These are phyloP conservation scores for Boletus sp. DNA, from an alignment of 768 basidiomycete genomes.

Conservation along the genomic window DNA sequence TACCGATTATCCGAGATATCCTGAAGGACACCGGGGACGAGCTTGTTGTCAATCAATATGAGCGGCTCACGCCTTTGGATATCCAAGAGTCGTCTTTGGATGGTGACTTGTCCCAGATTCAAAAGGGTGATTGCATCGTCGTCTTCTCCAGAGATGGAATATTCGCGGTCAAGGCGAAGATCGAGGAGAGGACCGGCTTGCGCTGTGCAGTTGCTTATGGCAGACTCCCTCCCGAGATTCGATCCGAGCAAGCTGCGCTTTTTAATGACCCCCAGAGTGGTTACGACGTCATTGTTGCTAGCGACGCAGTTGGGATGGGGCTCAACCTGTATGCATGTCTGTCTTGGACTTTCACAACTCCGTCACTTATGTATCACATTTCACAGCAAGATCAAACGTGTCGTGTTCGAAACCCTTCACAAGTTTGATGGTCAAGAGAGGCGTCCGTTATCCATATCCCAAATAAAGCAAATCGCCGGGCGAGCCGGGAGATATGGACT, in stretches of 20 bases:
- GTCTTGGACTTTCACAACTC: neutral
- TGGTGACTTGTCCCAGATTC: constrained; percentile 57
- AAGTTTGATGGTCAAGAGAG: constrained; percentile 60
- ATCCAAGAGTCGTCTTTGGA: constrained; percentile 64
- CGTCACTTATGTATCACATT: neutral
- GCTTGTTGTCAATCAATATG: constrained; percentile 74
- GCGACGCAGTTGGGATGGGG: constrained; percentile 97
- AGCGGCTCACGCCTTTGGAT: constrained; percentile 82
- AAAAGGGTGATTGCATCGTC: constrained; percentile 88
- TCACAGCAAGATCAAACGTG: constrained; percentile 82
- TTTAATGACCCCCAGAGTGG: constrained; percentile 87
- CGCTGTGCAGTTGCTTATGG: constrained; percentile 94
- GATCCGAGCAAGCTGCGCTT: constrained; percentile 86
- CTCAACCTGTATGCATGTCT: constrained; percentile 76
- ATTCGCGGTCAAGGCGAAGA: constrained; percentile 67
- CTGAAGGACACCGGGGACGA: constrained; percentile 81
- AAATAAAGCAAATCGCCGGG: constrained; percentile 93
- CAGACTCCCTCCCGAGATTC: constrained; percentile 84
- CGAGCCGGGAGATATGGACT: constrained; percentile 89
- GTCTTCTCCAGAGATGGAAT: constrained; percentile 77
- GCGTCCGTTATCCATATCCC: constrained; percentile 59
- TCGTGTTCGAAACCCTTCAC: constrained; percentile 68
- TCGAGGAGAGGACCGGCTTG: constrained; percentile 72
- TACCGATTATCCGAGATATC: constrained; percentile 72
- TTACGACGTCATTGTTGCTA: constrained; percentile 88